These are phyloP conservation scores for Omphalotus olearius DNA, from an alignment of 1,284 basidiomycete genomes.

Conservation along the genomic window DNA sequence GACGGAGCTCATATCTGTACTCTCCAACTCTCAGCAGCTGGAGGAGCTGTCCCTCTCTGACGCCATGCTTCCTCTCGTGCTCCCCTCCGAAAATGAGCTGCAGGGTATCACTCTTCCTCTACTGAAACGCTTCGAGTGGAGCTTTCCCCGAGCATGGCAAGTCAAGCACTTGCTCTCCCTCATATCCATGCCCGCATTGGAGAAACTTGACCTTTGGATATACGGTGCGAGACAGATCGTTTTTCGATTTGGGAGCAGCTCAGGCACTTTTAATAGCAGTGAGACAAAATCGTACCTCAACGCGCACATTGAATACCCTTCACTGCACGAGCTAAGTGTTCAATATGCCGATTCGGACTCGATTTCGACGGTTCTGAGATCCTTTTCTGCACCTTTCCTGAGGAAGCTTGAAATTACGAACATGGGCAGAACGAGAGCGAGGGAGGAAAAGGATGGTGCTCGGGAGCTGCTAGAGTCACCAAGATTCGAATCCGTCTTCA, in stretches of 20 bases:
- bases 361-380: too few relatives aligned
- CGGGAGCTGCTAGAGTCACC: conserved; percentile 20
- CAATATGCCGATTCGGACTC: neutral
- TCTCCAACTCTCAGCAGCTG: conserved; percentile 23
- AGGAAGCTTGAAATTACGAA: conserved; percentile 38
- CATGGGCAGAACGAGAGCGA: conserved; percentile 3
- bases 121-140: conserved; percentile 37
- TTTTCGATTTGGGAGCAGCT: conserved; percentile 5
- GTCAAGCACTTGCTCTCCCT: conserved; percentile 32
- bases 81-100: conserved; percentile 6
- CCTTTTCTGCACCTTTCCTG: conserved; percentile 35
- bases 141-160: conserved; percentile 29
- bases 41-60: conserved; percentile 6
- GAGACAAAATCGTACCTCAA: too few relatives aligned
- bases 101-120: conserved; percentile 25
- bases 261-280: too few relatives aligned
- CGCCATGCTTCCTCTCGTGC: neutral
- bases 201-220: conserved; percentile 34
- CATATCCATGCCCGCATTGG: conserved; percentile 28
- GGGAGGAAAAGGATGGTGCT: neutral
- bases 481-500: conserved; percentile 34
- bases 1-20: conserved; percentile 19
- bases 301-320: neutral
- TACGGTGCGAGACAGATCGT: conserved; percentile 20
- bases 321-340: neutral